Evolutionary conservation across 495 filamentous ascomycete species (phyloP).

Genomic region (Xylaria palmicola): DNA sequence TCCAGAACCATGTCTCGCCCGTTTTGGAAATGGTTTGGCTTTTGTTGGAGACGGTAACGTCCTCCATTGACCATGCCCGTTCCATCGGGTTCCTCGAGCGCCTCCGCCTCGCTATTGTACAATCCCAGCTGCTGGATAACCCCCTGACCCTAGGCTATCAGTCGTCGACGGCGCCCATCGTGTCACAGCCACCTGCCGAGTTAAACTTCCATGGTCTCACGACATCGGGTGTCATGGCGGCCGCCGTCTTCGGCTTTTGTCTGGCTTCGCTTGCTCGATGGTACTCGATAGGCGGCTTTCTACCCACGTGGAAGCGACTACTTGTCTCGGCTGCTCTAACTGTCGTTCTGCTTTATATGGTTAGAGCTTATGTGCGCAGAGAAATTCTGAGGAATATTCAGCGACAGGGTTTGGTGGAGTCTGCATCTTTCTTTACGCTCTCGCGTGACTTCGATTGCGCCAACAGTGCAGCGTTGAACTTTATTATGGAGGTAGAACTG

Average conservation of each 20-base stretch:
- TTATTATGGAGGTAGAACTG: slow-evolving; percentile 95
- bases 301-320: slow-evolving; percentile 55
- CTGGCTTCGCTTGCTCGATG: slow-evolving; percentile 74
- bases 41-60: slow-evolving; percentile 60
- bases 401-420: slow-evolving; percentile 71
- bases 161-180: slow-evolving; percentile 23
- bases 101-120: slow-evolving; percentile 92
- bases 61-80: slow-evolving; percentile 75
- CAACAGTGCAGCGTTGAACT: slow-evolving; percentile 72
- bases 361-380: slow-evolving; percentile 72
- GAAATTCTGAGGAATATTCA: slow-evolving; percentile 84
- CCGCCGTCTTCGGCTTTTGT: slow-evolving; percentile 60
- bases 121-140: slow-evolving; percentile 75
- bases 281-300: slow-evolving; percentile 49
- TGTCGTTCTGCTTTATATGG: slow-evolving; percentile 53
- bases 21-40: slow-evolving; percentile 25
- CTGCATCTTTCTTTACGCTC: slow-evolving; percentile 68
- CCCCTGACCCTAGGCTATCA: slow-evolving; percentile 28
- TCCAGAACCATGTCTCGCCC: slow-evolving; percentile 26
- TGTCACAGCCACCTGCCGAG: slow-evolving; percentile 20
- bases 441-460: slow-evolving; percentile 83
- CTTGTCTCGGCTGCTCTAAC: slow-evolving; percentile 58
- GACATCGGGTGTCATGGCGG: slow-evolving; percentile 44
- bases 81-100: slow-evolving; percentile 89
- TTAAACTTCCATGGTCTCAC: slow-evolving; percentile 28